Conservation (phyloP, 495 filamentous ascomycete genomes). For the Aspergillus asperescens region DNA sequence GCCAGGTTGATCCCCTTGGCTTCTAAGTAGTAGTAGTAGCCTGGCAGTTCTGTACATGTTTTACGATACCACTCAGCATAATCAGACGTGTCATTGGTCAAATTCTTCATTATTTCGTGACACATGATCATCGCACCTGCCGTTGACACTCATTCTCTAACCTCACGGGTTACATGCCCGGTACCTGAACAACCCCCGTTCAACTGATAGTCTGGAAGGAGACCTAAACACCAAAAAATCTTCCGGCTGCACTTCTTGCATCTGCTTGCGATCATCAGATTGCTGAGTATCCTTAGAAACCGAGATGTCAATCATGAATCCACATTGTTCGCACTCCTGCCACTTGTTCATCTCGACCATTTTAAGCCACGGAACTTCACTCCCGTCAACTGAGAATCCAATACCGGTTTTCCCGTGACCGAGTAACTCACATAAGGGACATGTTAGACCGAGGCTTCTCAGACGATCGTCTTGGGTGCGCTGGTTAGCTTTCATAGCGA, state of each 20-base stretch:
- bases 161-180: neutral
- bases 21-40: conserved; percentile 26
- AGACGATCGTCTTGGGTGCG: too few relatives aligned
- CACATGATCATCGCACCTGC: too few relatives aligned
- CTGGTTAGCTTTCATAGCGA: too few relatives aligned
- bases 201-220: too few relatives aligned
- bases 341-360: neutral
- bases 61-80: neutral
- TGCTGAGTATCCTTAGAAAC: too few relatives aligned
- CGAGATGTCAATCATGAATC: neutral
- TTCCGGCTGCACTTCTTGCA: too few relatives aligned
- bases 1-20: conserved; percentile 50
- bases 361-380: neutral
- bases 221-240: too few relatives aligned
- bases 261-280: too few relatives aligned
- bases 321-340: neutral
- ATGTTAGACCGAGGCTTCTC: too few relatives aligned
- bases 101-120: neutral
- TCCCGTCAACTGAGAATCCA: neutral
- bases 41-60: neutral
- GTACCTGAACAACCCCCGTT: neutral
- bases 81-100: too few relatives aligned
- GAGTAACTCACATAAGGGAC: too few relatives aligned
- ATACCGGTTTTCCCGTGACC: neutral
- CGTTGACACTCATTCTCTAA: too few relatives aligned